Evolutionary conservation across 768 basidiomycete genomes (phyloP).

Genomic region (Omphalotus guepiniiformis): DNA sequence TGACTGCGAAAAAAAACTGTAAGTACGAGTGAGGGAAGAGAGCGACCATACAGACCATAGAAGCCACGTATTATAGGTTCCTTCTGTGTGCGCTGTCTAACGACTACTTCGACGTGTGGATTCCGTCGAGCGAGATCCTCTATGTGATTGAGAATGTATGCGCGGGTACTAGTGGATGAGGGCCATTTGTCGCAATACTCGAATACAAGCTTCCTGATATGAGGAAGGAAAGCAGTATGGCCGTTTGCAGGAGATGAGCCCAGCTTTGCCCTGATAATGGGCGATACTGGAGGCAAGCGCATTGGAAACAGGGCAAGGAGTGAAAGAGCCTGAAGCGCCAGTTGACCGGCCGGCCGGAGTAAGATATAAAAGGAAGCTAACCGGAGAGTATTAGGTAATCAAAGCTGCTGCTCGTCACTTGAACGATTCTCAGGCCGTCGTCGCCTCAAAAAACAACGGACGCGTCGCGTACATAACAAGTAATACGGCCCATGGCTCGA

Average conservation of each 20-base stretch:
- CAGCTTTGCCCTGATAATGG: constrained; percentile 41
- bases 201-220: constrained; percentile 82
- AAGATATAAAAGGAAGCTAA: no score
- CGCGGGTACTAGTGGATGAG: constrained; percentile 67
- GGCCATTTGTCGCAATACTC: constrained; percentile 85
- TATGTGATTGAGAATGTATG: constrained; percentile 61
- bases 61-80: constrained; percentile 83
- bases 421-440: background rate
- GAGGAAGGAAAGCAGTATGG: constrained; percentile 67
- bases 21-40: constrained; percentile 11
- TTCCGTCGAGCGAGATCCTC: constrained; percentile 63
- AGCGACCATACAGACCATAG: constrained; percentile 52
- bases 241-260: constrained; percentile 70
- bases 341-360: no score
- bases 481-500: constrained; percentile 54
- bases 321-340: background rate
- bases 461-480: constrained; percentile 26
- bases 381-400: background rate
- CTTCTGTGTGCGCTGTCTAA: constrained; percentile 67
- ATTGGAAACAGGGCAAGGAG: background rate
- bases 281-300: constrained; percentile 9
- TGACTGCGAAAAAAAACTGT: constrained; percentile 45
- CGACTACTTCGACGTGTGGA: constrained; percentile 83
- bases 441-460: background rate
- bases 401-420: background rate